A percentile compares a stretch with the other conserved stretches of the same genome.
Conservation (phyloP, 441 rosid species). For the Euphorbia schlechtendalii region DNA sequence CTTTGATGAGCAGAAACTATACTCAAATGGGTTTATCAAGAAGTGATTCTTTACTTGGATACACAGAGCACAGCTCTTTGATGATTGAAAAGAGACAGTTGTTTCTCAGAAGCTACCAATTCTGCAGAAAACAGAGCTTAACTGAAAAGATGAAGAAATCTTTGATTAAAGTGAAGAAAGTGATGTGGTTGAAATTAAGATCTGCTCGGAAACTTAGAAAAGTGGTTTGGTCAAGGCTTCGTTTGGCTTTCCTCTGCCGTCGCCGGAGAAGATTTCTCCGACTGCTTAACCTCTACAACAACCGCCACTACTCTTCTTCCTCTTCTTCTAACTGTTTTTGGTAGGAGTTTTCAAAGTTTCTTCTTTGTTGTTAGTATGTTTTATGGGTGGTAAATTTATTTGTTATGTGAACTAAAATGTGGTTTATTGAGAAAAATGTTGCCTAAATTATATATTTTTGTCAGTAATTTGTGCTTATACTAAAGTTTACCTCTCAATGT, state of each 20-base stretch:
- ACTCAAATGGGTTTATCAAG: slow-evolving; percentile 13
- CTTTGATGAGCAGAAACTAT: slow-evolving; percentile 10
- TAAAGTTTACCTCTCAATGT: too few species aligned
- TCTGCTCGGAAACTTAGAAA: slow-evolving; percentile 43
- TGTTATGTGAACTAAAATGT: background rate
- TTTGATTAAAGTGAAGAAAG: slow-evolving; percentile 38
- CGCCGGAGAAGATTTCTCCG: slow-evolving; percentile 42
- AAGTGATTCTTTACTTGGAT: slow-evolving; percentile 10
- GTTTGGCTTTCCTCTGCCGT: slow-evolving; percentile 28
- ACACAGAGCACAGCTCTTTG: slow-evolving; percentile 24
- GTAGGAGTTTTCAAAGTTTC: slow-evolving; percentile 16
- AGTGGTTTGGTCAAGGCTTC: slow-evolving; percentile 49
- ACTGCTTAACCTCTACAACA: slow-evolving; percentile 19
- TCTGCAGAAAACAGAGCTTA: slow-evolving; percentile 55
- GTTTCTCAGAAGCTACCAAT: slow-evolving; percentile 75
- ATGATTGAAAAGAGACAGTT: slow-evolving; percentile 72
- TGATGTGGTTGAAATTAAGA: slow-evolving; percentile 34
- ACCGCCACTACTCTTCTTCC: background rate
- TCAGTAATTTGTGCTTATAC: too few species aligned
- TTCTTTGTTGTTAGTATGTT: background rate
- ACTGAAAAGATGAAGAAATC: slow-evolving; percentile 38
- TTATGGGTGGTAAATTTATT: background rate
- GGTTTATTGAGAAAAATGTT: background rate
- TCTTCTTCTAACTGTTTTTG: slow-evolving; percentile 30
- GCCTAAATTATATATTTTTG: too few species aligned